Conservation (phyloP, 2,329 filamentous ascomycete genomes). For the Salinomyces thailandicus region DNA sequence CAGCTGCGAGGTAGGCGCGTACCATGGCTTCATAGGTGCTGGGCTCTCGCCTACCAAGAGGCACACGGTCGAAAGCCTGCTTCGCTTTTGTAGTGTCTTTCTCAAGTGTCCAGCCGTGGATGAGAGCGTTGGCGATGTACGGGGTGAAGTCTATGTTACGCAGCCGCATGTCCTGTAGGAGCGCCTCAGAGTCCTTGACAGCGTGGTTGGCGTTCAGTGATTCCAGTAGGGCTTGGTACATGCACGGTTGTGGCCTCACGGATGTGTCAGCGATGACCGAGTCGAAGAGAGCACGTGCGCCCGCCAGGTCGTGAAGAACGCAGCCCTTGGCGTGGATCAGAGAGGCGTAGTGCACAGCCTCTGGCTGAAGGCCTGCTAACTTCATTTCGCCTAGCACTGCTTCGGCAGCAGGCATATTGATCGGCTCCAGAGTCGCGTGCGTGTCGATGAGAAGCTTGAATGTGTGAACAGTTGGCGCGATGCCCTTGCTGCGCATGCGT, state of each 20-base stretch:
- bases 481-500: slow-evolving; percentile 79
- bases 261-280: slow-evolving; percentile 58
- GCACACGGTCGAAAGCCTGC: slow-evolving; percentile 68
- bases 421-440: slow-evolving; percentile 83
- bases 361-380: slow-evolving; percentile 61
- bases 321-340: slow-evolving; percentile 94
- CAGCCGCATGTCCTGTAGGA: slow-evolving; percentile 65
- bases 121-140: slow-evolving; percentile 96
- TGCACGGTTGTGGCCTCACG: slow-evolving; percentile 65
- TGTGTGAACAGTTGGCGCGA: slow-evolving; percentile 86
- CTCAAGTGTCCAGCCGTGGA: slow-evolving; percentile 88
- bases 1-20: slow-evolving; percentile 74
- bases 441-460: slow-evolving; percentile 97
- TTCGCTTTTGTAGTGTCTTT: slow-evolving; percentile 70
- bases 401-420: slow-evolving; percentile 81
- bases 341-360: slow-evolving; percentile 91
- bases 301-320: slow-evolving; percentile 80
- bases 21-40: slow-evolving; percentile 99
- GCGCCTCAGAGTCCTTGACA: slow-evolving; percentile 55
- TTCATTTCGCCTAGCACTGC: slow-evolving; percentile 70
- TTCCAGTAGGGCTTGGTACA: slow-evolving; percentile 96
- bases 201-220: slow-evolving; percentile 91
- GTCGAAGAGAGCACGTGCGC: slow-evolving; percentile 73
- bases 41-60: slow-evolving; percentile 71
- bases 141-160: slow-evolving; percentile 76